Conservation (phyloP, 768 basidiomycete genomes). For the Termitomyces sp. region DNA sequence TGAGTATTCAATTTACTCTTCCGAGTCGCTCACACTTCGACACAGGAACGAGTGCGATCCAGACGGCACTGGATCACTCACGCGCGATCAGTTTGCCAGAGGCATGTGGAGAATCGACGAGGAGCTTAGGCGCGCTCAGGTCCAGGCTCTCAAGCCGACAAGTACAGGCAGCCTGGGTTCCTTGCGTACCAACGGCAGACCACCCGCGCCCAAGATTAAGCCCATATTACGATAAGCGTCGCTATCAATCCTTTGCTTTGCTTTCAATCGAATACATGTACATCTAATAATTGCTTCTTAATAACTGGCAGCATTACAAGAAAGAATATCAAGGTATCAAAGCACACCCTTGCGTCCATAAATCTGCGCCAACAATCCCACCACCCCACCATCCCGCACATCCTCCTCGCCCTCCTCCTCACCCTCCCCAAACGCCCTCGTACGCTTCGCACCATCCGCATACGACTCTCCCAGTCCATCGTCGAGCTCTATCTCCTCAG, state of each 20-base stretch:
- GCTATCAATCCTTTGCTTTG: neutral
- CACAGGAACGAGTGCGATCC: slow-evolving; percentile 69
- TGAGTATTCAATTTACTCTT: too few relatives aligned
- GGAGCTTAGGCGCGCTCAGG: slow-evolving; percentile 62
- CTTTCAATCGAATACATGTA: neutral
- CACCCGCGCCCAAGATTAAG: slow-evolving; percentile 14
- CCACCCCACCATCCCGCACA: slow-evolving; percentile 75
- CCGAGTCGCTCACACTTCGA: neutral
- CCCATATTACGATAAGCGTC: slow-evolving; percentile 24
- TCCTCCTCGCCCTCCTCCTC: slow-evolving; percentile 64
- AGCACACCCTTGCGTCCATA: slow-evolving; percentile 58
- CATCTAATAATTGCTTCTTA: neutral
- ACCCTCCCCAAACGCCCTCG: slow-evolving; percentile 34
- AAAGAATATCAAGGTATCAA: slow-evolving; percentile 11
- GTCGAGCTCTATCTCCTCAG: slow-evolving; percentile 45
- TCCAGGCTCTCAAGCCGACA: slow-evolving; percentile 28
- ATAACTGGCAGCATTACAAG: too few relatives aligned
- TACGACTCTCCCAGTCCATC: slow-evolving; percentile 70
- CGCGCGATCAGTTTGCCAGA: slow-evolving; percentile 59
- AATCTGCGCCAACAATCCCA: slow-evolving; percentile 84
- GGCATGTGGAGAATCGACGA: slow-evolving; percentile 90
- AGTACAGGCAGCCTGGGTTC: slow-evolving; percentile 19
- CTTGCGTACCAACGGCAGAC: slow-evolving; percentile 16
- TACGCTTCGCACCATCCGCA: slow-evolving; percentile 57
- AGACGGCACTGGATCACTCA: slow-evolving; percentile 47